These are phyloP conservation scores for Solanum megistacrolobum DNA, from an alignment of 257 asterid species.

Conservation along the genomic window DNA sequence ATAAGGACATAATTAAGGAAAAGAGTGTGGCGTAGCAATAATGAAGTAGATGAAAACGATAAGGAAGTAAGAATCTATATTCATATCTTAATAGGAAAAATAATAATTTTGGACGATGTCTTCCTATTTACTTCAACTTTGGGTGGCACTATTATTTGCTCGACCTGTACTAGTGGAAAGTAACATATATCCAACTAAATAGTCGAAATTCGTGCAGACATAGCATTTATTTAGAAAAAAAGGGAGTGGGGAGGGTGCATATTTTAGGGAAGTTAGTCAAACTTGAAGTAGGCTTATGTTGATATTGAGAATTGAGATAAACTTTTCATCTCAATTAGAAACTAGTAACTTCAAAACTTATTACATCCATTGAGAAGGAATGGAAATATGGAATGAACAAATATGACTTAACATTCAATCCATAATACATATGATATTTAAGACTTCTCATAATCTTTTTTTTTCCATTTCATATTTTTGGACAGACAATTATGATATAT, in stretches of 20 bases:
- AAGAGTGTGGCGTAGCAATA: not conserved
- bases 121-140: not conserved
- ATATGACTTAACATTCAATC: not conserved
- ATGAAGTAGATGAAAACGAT: not conserved
- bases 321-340: not conserved
- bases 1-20: not conserved
- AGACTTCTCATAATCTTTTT: not conserved
- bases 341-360: not conserved
- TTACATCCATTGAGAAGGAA: not conserved
- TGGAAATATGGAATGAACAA: not conserved
- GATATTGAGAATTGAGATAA: not conserved
- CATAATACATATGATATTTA: not conserved
- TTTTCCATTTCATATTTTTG: not conserved
- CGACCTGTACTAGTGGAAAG: not conserved
- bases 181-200: not conserved
- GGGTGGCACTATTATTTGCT: not conserved
- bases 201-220: not conserved
- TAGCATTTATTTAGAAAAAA: not conserved
- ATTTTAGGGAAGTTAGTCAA: not conserved
- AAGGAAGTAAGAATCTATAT: not conserved
- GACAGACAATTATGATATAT: not conserved
- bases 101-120: not conserved
- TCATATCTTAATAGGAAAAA: not conserved
- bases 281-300: not conserved
- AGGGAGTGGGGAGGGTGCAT: not conserved